phyloP scores from a whole-genome alignment of 495 filamentous ascomycete genomes.

The Durotheca rogersii region DNA sequence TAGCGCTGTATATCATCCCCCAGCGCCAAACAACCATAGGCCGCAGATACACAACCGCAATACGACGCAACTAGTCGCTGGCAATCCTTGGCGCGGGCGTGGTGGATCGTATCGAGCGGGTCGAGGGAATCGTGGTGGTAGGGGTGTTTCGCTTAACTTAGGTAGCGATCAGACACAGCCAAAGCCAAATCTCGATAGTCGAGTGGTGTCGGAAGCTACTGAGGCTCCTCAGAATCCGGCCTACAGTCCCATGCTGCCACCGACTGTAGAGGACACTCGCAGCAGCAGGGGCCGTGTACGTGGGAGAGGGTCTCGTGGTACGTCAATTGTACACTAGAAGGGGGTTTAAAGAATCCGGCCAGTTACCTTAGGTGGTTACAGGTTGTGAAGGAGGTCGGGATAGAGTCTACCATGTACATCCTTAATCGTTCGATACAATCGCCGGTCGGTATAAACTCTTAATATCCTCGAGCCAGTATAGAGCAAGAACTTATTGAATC shows the following conservation, averaged over 20 bases:
- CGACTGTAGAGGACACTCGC: conserved; percentile 59
- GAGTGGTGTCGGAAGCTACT: conserved; percentile 26
- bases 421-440: no score
- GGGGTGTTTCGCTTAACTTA: conserved; percentile 35
- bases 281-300: conserved; percentile 59
- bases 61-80: conserved; percentile 12
- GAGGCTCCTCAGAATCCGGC: conserved; percentile 47
- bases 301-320: conserved; percentile 39
- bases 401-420: no score
- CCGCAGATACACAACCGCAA: conserved; percentile 25
- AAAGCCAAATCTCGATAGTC: conserved; percentile 11
- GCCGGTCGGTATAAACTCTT: no score
- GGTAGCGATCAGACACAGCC: conserved; percentile 21
- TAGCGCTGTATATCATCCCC: conserved; percentile 44
- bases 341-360: no score
- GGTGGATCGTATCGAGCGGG: conserved; percentile 31
- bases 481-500: no score
- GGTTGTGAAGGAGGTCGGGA: no score
- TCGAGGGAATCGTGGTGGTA: conserved; percentile 32
- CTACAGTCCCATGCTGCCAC: conserved; percentile 79
- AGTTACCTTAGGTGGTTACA: no score
- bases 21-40: conserved; percentile 30
- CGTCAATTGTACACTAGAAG: neutral
- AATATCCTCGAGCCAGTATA: no score
- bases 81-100: conserved; percentile 31